Conservation (phyloP, 2,329 filamentous ascomycete species). For the Ophiobolus disseminans region DNA sequence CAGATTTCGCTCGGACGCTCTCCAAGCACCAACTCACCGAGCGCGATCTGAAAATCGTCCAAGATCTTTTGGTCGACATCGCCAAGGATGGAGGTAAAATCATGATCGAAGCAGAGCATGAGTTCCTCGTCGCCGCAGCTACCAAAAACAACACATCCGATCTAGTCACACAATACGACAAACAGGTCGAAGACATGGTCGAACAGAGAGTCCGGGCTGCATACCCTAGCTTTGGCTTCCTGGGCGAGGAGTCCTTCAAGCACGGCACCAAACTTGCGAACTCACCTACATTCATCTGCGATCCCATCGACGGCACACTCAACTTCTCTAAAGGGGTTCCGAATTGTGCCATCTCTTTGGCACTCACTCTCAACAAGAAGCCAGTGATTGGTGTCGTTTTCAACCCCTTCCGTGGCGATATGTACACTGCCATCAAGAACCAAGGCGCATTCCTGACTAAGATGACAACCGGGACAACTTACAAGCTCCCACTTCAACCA, state of each 20-base stretch:
- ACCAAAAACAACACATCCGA: constrained; percentile 55
- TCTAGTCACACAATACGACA: constrained; percentile 63
- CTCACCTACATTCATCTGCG: constrained; percentile 46
- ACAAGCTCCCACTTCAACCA: constrained; percentile 42
- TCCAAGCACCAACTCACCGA: constrained; percentile 25
- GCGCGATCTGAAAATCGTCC: constrained; percentile 19
- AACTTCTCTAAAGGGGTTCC: constrained; percentile 50
- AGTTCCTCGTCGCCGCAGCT: constrained; percentile 23
- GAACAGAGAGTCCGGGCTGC: constrained; percentile 50
- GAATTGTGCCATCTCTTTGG: constrained; percentile 46
- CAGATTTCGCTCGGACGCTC: constrained; percentile 20
- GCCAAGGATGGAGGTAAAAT: constrained; percentile 40
- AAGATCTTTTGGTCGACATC: constrained; percentile 29
- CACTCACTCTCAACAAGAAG: constrained; percentile 39
- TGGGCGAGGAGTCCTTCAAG: constrained; percentile 49
- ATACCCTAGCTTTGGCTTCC: constrained; percentile 55
- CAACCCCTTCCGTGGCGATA: constrained; percentile 44
- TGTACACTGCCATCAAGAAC: constrained; percentile 46
- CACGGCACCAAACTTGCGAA: constrained; percentile 38
- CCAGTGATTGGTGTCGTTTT: constrained; percentile 46
- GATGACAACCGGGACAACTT: constrained; percentile 17
- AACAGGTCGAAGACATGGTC: constrained; percentile 61
- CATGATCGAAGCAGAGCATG: constrained; percentile 43
- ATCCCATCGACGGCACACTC: constrained; percentile 50
- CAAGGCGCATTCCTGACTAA: constrained; percentile 41